phyloP scores from a whole-genome alignment of 2,329 filamentous ascomycete species.

The Knoxdaviesia proteae region DNA sequence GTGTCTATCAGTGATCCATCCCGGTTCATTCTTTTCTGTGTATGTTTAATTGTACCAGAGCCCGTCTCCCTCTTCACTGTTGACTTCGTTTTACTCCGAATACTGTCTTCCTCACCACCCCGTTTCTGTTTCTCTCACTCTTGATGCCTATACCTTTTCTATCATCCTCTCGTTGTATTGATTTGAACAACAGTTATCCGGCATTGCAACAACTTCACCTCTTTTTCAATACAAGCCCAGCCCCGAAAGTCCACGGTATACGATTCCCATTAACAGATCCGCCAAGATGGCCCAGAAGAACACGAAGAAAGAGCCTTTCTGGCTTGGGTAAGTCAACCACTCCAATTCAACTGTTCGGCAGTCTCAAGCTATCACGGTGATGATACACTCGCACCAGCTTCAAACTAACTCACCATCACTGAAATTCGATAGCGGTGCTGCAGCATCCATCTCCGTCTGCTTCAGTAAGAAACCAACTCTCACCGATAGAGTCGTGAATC shows the following conservation, averaged over 20 bases:
- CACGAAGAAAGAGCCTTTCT: conserved; percentile 19
- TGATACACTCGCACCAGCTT: neutral
- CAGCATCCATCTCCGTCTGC: conserved; percentile 23
- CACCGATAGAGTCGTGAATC: too few relatives aligned
- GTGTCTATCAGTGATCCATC: too few relatives aligned
- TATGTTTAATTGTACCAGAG: too few relatives aligned
- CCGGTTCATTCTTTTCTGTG: too few relatives aligned
- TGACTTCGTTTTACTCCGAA: too few relatives aligned
- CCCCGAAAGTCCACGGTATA: neutral
- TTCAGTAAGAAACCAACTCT: conserved; percentile 14
- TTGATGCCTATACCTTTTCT: neutral
- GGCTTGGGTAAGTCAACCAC: conserved; percentile 17
- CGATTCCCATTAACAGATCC: neutral
- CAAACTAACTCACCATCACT: too few relatives aligned
- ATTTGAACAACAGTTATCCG: neutral
- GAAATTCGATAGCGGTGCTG: conserved; percentile 14
- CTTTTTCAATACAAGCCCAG: neutral
- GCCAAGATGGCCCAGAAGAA: neutral
- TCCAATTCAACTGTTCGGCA: neutral
- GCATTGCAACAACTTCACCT: neutral
- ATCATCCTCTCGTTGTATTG: neutral
- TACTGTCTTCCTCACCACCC: too few relatives aligned
- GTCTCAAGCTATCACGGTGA: neutral
- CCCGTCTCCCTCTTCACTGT: too few relatives aligned
- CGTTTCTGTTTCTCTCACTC: too few relatives aligned